A percentile compares a stretch with the other conserved stretches of the same genome.
These are phyloP conservation scores for Suillus paluster DNA, from an alignment of 768 basidiomycete genomes.

Conservation along the genomic window DNA sequence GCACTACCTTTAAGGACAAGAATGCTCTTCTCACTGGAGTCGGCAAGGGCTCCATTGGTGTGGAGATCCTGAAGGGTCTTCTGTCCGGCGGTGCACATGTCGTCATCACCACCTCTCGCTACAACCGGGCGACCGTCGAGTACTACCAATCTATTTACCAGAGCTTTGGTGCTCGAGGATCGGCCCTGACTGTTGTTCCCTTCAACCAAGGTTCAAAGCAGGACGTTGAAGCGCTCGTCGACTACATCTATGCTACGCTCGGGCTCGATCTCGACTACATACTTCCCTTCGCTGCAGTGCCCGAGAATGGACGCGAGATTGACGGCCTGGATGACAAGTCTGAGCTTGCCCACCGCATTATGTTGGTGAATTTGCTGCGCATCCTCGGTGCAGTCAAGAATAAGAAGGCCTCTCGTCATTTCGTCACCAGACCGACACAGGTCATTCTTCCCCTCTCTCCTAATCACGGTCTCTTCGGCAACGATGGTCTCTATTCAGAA, in stretches of 20 bases:
- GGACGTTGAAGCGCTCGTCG: slow-evolving; percentile 96
- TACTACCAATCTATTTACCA: slow-evolving; percentile 99
- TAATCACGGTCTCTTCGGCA: slow-evolving; percentile 97
- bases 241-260: slow-evolving; percentile 96
- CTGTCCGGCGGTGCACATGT: slow-evolving; percentile 96
- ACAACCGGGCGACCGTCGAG: slow-evolving; percentile 93
- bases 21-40: slow-evolving; percentile 98
- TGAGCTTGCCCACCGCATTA: slow-evolving; percentile 97
- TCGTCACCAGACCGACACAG: slow-evolving; percentile 97
- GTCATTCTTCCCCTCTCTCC: slow-evolving; percentile 97
- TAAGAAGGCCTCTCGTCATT: slow-evolving; percentile 96
- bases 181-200: slow-evolving; percentile 96
- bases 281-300: slow-evolving; percentile 96
- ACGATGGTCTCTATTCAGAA: slow-evolving; percentile 97
- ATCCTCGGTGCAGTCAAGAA: slow-evolving; percentile 96
- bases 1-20: slow-evolving; percentile 99
- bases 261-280: slow-evolving; percentile 98
- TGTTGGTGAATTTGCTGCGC: slow-evolving; percentile 96
- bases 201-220: slow-evolving; percentile 99
- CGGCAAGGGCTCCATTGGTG: slow-evolving; percentile 96
- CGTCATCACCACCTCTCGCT: slow-evolving; percentile 97
- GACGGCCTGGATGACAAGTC: slow-evolving; percentile 97
- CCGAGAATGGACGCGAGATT: slow-evolving; percentile 98
- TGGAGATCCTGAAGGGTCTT: slow-evolving; percentile 96
- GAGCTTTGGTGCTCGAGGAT: slow-evolving; percentile 90